Base-by-base conservation (phyloP, 1,284 basidiomycete genomes). In the Ganoderma lucidum region DNA sequence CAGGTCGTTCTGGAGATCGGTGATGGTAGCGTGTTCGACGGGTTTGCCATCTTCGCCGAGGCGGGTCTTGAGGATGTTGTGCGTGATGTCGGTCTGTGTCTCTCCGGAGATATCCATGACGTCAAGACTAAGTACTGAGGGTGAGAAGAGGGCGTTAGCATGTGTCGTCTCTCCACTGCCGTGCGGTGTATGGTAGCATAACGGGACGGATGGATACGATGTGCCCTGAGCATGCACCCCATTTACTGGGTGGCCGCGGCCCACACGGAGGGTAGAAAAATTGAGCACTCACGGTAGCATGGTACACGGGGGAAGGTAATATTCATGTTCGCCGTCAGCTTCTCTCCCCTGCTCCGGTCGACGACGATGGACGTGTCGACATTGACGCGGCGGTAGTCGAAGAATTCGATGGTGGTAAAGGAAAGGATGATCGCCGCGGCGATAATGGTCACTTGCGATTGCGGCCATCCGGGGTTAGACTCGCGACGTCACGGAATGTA, bases 31-130 rank as follows among this genome's bases (percentile, higher is more conserved):
- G 68, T 85, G 85, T 17, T 87, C 83, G n/a, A 97, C 85, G 15
- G 83, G 80, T 10, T 80, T 77, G 3, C 96, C 96, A 6, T 84
- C 76, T 37, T 84, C 78, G 70, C 90, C 87, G 35, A 99, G 82
- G 23, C 98, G 90, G 8, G 89, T 92, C 80, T 99, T 98, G 69
- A 92, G 78, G 70, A 99, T 88, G 78, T 96, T 96, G 81, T 99
- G 97, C 14, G 94, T 88, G 59, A 98, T 80, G 76, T 98, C 96
- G 70, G 92, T 88, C 79, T 98, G 96, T 58, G 93, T 91, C 83
- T 99, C 97, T 37, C 98, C 98, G 68, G 94, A 96, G 71, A 99
- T 98, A 79, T 99, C 98, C 94, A 98, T 98, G 65, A 99, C 91
- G 80, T 99, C 98, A 66, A 99, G 82, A 79, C 95, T 96, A 63